Percentiles rank a stretch among this genome's conserved stretches.
Evolutionary conservation across 2,329 filamentous ascomycete species (phyloP).

Genomic region (Diaporthe citriasiana): DNA sequence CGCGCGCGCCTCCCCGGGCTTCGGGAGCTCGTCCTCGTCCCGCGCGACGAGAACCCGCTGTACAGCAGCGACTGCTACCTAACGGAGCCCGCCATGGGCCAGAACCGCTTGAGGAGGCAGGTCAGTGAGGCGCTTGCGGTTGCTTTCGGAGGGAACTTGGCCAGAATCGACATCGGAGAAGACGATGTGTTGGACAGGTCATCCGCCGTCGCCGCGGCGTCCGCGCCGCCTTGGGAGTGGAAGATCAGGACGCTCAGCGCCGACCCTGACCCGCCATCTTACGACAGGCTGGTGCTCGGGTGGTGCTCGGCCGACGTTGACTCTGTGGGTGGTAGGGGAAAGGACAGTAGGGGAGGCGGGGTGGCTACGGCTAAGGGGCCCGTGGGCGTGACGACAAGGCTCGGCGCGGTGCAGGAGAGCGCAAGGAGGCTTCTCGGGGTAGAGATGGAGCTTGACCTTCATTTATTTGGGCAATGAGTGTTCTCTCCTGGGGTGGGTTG

Average conservation of each 20-base stretch:
- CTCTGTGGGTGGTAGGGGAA: neutral
- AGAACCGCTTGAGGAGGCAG: constrained; percentile 55
- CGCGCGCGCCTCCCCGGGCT: constrained; percentile 56
- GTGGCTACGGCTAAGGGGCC: neutral
- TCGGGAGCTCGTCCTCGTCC: constrained; percentile 61
- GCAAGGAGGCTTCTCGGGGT: constrained; percentile 35
- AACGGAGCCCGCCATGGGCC: constrained; percentile 50
- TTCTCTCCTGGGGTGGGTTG: too few relatives aligned
- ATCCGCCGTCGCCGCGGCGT: neutral
- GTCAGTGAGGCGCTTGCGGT: constrained; percentile 53
- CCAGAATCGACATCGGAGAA: constrained; percentile 49
- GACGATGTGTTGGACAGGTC: constrained; percentile 46
- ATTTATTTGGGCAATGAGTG: constrained; percentile 14
- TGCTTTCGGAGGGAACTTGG: constrained; percentile 47
- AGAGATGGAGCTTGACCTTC: constrained; percentile 32
- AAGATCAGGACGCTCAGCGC: constrained; percentile 52
- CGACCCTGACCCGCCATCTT: constrained; percentile 41
- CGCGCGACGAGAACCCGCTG: constrained; percentile 54
- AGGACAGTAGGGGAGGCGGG: neutral
- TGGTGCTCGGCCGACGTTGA: constrained; percentile 31
- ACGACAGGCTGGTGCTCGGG: constrained; percentile 44
- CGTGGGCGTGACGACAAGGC: constrained; percentile 10
- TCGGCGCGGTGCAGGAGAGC: constrained; percentile 38
- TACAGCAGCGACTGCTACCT: constrained; percentile 49
- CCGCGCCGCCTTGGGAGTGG: constrained; percentile 49